These are phyloP conservation scores for Hypoxylon sp. DNA, from an alignment of 2,329 filamentous ascomycete species.

Conservation along the genomic window DNA sequence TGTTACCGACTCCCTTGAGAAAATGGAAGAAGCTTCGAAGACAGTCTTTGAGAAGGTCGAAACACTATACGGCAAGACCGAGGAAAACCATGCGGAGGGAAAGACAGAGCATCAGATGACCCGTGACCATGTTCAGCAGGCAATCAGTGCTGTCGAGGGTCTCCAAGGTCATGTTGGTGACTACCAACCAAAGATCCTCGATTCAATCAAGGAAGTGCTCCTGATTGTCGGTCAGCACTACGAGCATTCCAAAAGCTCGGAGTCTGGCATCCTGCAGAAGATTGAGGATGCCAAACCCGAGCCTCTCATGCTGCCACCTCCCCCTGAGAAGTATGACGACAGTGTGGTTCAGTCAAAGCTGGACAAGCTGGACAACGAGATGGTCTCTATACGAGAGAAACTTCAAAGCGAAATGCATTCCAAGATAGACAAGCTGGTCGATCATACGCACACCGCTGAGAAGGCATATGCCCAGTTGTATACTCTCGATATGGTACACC, in stretches of 20 bases:
- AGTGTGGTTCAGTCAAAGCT: slow-evolving; percentile 43
- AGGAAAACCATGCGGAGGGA: slow-evolving; percentile 79
- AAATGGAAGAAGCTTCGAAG: slow-evolving; percentile 88
- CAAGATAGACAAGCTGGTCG: slow-evolving; percentile 68
- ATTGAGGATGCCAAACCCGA: slow-evolving; percentile 72
- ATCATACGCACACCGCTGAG: slow-evolving; percentile 74
- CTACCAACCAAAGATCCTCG: slow-evolving; percentile 89
- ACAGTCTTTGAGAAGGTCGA: slow-evolving; percentile 88
- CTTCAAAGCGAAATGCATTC: slow-evolving; percentile 48
- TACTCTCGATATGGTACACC: slow-evolving; percentile 89
- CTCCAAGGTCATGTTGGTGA: slow-evolving; percentile 85
- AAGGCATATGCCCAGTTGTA: slow-evolving; percentile 82
- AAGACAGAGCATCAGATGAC: slow-evolving; percentile 88
- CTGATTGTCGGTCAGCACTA: slow-evolving; percentile 87
- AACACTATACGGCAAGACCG: slow-evolving; percentile 80
- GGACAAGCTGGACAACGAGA: slow-evolving; percentile 46
- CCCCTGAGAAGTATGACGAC: slow-evolving; percentile 70
- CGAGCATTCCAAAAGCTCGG: slow-evolving; percentile 83
- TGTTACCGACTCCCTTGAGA: slow-evolving; percentile 86
- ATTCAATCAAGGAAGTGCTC: slow-evolving; percentile 88
- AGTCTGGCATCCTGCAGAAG: slow-evolving; percentile 68
- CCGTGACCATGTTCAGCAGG: slow-evolving; percentile 83
- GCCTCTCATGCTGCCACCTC: slow-evolving; percentile 68
- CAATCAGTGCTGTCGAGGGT: slow-evolving; percentile 78
- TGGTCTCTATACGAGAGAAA: slow-evolving; percentile 53